Base-by-base conservation (phyloP, 768 basidiomycete species). In the Mycena latifolia region DNA sequence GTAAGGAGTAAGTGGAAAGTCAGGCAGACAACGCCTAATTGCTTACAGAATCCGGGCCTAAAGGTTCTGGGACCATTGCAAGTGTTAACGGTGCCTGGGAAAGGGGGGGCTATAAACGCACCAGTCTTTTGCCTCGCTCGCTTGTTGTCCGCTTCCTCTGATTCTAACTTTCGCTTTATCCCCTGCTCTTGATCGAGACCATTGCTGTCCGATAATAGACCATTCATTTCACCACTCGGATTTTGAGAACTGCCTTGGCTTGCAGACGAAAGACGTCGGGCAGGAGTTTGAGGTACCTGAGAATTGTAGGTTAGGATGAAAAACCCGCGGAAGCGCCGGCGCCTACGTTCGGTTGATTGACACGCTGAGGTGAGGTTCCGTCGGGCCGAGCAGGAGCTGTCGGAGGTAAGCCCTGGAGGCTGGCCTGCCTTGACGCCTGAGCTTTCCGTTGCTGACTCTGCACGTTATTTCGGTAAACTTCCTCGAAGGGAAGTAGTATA, bases 81-180 rank as follows among this genome's bases (percentile, higher is more conserved):
- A 51, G 53, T 76, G 72, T 52, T 70, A 71, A 17, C 53, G n/a
- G 37, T 41, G 69, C 71, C 47, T 25, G 31, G 46, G 60, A 58
- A 66, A 33, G 28, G 55, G 61, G 65, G 53, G 48, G 72, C 53
- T 65, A 56, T 51, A 45, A 50, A 55, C 87, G 75, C 67, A 91
- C 93, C 91, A 71, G 85, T 92, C 79, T 89, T 93, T 77, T 89
- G 85, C 71, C 91, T 85, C 53, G 78, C 88, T 71, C 93, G 86
- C 76, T 95, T 95, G 51, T 78, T 83, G 51, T 92, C 90, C 29
- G 77, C 78, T 63, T 92, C 91, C 56, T 88, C 89, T 20, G 83
- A 81, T 52, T 89, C 88, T 67, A 90, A 79, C 76, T 93, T 93
- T 66, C 93, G 84, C 75, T 94, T 95, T 67, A 88, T 82, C 20